Conservation (phyloP, 2,329 filamentous ascomycete genomes). For the Chrysoporthe deuterocubensis region DNA sequence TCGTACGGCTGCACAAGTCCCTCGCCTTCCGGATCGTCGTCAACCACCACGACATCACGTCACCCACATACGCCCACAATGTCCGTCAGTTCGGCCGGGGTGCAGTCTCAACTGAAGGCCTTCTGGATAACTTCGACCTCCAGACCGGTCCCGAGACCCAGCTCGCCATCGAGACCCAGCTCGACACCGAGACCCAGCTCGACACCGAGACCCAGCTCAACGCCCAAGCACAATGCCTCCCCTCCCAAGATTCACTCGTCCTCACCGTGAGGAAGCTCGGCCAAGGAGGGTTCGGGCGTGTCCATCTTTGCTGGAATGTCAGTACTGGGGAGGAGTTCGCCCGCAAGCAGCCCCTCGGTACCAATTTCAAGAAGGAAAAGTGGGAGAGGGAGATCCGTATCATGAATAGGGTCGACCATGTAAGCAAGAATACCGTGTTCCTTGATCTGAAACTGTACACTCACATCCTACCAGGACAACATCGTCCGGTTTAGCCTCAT, state of each 20-base stretch:
- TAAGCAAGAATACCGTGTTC: too few species aligned
- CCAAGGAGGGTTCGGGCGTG: too few species aligned
- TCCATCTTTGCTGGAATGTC: neutral
- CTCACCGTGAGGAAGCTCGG: too few species aligned
- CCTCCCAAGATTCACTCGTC: too few species aligned
- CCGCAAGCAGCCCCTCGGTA: neutral
- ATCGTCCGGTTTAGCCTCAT: neutral
- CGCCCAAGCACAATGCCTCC: too few species aligned
- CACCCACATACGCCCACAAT: too few species aligned
- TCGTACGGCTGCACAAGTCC: neutral
- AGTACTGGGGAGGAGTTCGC: neutral
- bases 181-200: too few species aligned
- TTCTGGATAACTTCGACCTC: neutral
- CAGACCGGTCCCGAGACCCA: neutral
- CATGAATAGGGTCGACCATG: neutral
- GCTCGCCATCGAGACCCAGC: neutral
- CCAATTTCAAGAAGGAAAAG: neutral
- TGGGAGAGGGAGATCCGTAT: neutral
- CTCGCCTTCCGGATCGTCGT: neutral
- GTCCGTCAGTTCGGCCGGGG: too few species aligned
- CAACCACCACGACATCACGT: too few species aligned
- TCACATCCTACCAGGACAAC: neutral
- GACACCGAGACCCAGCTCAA: too few species aligned
- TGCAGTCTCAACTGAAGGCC: too few species aligned
- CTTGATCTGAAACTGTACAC: too few species aligned